Evolutionary conservation across 768 basidiomycete genomes (phyloP).

Genomic region (Scleroderma citrinum): DNA sequence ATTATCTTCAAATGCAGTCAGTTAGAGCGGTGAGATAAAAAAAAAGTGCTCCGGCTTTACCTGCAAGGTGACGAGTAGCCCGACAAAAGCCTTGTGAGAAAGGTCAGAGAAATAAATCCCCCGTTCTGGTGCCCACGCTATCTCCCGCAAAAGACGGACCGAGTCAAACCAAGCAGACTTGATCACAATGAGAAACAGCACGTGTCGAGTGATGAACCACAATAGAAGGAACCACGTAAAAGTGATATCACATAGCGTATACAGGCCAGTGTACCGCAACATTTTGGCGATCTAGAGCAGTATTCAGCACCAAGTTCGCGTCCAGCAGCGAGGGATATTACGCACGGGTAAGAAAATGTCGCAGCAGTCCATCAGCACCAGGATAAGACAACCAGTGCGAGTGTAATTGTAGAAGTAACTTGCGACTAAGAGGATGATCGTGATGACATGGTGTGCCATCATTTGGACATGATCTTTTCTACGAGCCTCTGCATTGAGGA

Average conservation of each 20-base stretch:
- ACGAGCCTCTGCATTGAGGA: constrained; percentile 88
- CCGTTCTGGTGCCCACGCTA: constrained; percentile 51
- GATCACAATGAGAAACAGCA: constrained; percentile 72
- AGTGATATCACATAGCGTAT: constrained; percentile 59
- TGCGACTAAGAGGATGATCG: constrained; percentile 64
- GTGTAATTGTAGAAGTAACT: constrained; percentile 85
- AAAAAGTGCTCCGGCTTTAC: constrained; percentile 31
- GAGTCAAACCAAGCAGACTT: constrained; percentile 50
- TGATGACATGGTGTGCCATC: constrained; percentile 94
- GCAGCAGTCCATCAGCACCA: constrained; percentile 91
- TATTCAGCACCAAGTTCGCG: neutral
- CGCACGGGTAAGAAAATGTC: constrained; percentile 90
- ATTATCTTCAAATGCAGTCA: constrained; percentile 43
- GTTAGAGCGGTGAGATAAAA: neutral
- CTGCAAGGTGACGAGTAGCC: constrained; percentile 55
- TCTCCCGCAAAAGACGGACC: constrained; percentile 39
- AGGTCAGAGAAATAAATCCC: constrained; percentile 51
- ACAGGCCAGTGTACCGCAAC: constrained; percentile 74
- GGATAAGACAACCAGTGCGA: constrained; percentile 82
- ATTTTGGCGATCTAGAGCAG: constrained; percentile 79
- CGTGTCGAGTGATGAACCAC: constrained; percentile 88
- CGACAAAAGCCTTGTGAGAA: constrained; percentile 43
- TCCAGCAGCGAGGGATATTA: constrained; percentile 11
- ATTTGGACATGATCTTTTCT: constrained; percentile 94
- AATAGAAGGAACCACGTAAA: constrained; percentile 83